Base-by-base conservation (phyloP, 495 filamentous ascomycete species). In the Penicillium roqueforti region DNA sequence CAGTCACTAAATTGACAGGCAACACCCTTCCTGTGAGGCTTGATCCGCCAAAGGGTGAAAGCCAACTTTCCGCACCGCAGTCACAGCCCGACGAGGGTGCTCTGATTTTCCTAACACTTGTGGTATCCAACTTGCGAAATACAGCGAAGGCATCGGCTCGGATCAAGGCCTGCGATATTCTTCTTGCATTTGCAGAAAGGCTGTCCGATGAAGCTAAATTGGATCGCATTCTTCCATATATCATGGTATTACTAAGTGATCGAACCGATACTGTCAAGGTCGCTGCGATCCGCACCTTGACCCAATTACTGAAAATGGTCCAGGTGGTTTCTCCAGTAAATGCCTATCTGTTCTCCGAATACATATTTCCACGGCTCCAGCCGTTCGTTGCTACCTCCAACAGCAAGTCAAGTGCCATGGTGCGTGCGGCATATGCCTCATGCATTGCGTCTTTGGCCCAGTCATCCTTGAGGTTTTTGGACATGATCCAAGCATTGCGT, bases 201-300 rank as follows among this genome's bases (percentile, higher is more conserved):
- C 67, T 96, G 32, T 93, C 93, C 0, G 95, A 99, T 66, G 95
- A 99, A 63, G 92, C 92, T 10, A 99, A 97, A 63, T 78, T 99
- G 48, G 95, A 99, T 69, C 85, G 95, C 36, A 85, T 97, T 23
- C 77, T 99, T 29, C 95, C 95, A 7, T 95, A 97, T 59, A 71
- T 97, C 20, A 86, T 96, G 68, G 75, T 82, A 23, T 66, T 97
- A 25, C 70, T 97, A 18, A 85, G 83, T 57, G 95, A 99, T 67
- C 80, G 85, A 47, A 81, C 82, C 11, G 88, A 96, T 58, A 75
- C 86, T 44, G 92, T 97, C 22, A 89, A 88, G 55, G 80, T 95
- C 22, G 83, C 90, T 25, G 91, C 92, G 14, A 79, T 97, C 39
- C 83, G 92, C 38, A 85, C 89, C 7, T 75, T 97, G 60, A 89